Evolutionary conservation across 2,329 filamentous ascomycete species (phyloP), one percentile per base, ranked within the genome.

Genomic region (Chaetoscypha palmicola): DNA sequence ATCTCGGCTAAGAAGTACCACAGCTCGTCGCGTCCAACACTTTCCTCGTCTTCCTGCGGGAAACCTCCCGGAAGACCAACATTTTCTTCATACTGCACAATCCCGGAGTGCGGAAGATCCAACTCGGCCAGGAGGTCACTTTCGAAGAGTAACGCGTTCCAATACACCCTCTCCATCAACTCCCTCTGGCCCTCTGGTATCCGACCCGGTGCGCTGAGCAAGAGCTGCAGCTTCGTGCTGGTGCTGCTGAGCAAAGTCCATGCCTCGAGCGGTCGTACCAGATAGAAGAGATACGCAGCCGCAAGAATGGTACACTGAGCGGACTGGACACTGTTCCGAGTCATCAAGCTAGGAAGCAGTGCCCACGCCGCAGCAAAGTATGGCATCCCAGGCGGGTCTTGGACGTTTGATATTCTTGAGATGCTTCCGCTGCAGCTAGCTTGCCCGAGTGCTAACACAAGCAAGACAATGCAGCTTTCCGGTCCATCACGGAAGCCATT

Each of bases 1-100:
- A 92, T 90, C 58, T 91, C 86, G 28, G 86, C 86, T 22, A 91
- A 68, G 55, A 91, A 91, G 59, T 92, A 92, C 85, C 86, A 91
- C 11, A 91, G 69, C 47, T 91, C 85, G 56, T 91, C 86, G 38
- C 79, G 76, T 10, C 83, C 84, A 5, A 79, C 76, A 5, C 71
- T 69, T 51, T 81, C 77, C 43, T 81, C 79, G n/a, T 80, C 79
- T 47, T 76, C 66, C 19, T 73, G 72, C 56, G 86, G 83, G 52
- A 91, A 92, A 0, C 83, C 83, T 3, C 83, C 81, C 1, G 86
- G 86, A 1, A 92, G 69, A 8, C 84, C 83, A 46, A 91, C 84
- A 16, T 79, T 79, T 57, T 91, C 86, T 62, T 91, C 86, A 43
- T 87, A 87, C 53, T 87, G 81, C 17, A 88, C 83, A 39, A 91